These are phyloP conservation scores for Bisporella sp. DNA, from an alignment of 2,329 filamentous ascomycete genomes.

Conservation along the genomic window DNA sequence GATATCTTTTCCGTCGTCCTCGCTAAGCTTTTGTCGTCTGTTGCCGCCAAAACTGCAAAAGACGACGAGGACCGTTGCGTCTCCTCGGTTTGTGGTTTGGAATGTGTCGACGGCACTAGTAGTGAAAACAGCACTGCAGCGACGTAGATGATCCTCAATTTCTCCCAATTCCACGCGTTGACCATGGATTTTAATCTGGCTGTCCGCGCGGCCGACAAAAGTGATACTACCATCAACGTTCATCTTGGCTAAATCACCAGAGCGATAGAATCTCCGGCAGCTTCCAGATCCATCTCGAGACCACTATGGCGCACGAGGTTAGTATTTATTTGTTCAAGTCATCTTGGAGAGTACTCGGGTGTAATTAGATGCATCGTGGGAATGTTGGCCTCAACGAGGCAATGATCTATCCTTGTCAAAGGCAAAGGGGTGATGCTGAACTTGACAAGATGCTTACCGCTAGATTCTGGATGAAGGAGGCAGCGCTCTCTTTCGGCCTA, in stretches of 20 bases:
- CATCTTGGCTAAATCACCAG: slow-evolving; percentile 50
- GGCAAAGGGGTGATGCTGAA: too few species aligned
- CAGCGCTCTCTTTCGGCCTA: slow-evolving; percentile 47
- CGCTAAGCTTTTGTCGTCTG: background rate
- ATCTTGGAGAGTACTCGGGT: background rate
- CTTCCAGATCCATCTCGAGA: slow-evolving; percentile 28
- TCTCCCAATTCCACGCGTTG: slow-evolving; percentile 53
- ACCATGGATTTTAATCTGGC: slow-evolving; percentile 58
- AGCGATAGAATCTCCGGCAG: slow-evolving; percentile 45
- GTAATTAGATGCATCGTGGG: background rate
- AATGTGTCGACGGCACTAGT: background rate
- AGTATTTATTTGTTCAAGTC: too few species aligned
- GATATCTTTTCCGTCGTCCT: background rate
- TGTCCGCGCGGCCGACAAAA: slow-evolving; percentile 58
- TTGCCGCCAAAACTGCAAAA: background rate
- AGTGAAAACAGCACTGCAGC: background rate
- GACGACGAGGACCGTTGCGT: background rate
- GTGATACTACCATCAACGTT: slow-evolving; percentile 40
- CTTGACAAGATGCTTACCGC: slow-evolving; percentile 2
- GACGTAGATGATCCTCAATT: slow-evolving; percentile 27
- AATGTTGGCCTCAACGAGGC: slow-evolving; percentile 37
- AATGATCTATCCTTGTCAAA: too few species aligned
- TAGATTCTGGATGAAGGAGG: slow-evolving; percentile 49
- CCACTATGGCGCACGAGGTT: too few species aligned
- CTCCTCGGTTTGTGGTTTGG: background rate